Evolutionary conservation across 768 basidiomycete species (phyloP).

Genomic region (Rhodotorula babjevae): DNA sequence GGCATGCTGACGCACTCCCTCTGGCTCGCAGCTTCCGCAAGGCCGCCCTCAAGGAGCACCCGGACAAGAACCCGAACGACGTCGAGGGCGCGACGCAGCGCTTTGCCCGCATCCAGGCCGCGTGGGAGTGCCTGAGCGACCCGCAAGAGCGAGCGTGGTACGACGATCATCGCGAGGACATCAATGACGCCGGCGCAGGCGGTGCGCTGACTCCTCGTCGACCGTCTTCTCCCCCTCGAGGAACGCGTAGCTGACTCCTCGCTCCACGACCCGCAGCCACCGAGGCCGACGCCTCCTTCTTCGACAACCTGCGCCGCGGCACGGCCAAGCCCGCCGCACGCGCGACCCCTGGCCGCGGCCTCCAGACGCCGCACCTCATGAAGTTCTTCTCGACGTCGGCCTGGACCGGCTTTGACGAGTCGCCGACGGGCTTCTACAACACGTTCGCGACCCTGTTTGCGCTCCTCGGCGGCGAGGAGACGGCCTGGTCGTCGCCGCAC

Average conservation of each 20-base stretch:
- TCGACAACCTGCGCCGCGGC: conserved; percentile 77
- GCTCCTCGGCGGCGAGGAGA: conserved; percentile 70
- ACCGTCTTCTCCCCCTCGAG: conserved; percentile 52
- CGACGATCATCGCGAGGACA: conserved; percentile 62
- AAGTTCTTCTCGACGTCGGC: conserved; percentile 73
- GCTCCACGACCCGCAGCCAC: neutral
- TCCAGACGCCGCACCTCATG: conserved; percentile 61
- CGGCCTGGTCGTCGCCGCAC: conserved; percentile 34
- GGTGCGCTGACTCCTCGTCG: conserved; percentile 49
- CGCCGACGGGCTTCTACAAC: conserved; percentile 72
- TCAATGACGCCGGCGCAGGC: conserved; percentile 8
- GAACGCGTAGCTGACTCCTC: neutral
- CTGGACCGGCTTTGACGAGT: conserved; percentile 65
- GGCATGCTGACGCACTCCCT: too few species aligned
- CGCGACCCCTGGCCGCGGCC: conserved; percentile 60
- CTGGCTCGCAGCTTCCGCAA: conserved; percentile 39
- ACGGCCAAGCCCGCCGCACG: conserved; percentile 53
- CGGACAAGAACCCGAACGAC: conserved; percentile 68
- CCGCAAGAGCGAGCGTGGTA: conserved; percentile 99
- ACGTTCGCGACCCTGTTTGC: conserved; percentile 82
- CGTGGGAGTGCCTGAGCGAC: conserved; percentile 90
- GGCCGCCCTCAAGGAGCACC: conserved; percentile 46
- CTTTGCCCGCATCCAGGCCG: conserved; percentile 85
- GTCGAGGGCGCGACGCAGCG: conserved; percentile 77
- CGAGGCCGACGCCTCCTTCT: conserved; percentile 69